Percentiles rank a stretch among this genome's conserved stretches.
phyloP scores from a whole-genome alignment of 1,284 basidiomycete genomes.

The Cutaneotrichosporon spelunceum region DNA sequence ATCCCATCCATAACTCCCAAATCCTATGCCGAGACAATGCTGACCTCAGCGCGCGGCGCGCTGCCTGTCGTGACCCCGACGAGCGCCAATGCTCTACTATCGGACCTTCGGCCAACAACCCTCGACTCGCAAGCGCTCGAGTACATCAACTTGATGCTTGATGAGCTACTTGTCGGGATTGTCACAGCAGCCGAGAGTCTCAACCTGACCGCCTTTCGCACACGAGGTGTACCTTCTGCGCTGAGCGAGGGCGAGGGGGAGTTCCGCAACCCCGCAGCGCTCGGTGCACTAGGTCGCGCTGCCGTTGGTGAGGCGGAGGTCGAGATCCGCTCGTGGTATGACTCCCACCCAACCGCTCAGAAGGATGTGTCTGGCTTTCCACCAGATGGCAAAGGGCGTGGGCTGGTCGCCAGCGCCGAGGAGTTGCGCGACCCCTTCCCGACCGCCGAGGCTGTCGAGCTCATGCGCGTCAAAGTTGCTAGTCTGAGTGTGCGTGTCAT shows the following conservation, averaged over 20 bases:
- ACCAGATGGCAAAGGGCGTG: slow-evolving; percentile 35
- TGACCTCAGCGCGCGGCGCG: slow-evolving; percentile 3
- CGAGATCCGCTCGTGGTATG: slow-evolving; percentile 74
- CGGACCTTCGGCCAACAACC: slow-evolving; percentile 82
- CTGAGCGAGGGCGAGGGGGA: slow-evolving; percentile 54
- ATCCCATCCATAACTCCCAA: not conserved
- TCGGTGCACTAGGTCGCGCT: slow-evolving; percentile 69
- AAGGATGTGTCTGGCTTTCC: slow-evolving; percentile 30
- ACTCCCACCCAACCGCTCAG: slow-evolving; percentile 51
- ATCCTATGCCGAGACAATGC: not conserved
- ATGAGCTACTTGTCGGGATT: slow-evolving; percentile 77
- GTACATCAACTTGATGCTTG: slow-evolving; percentile 77
- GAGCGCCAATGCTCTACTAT: slow-evolving; percentile 82
- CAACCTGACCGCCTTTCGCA: slow-evolving; percentile 68
- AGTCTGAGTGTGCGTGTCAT: slow-evolving; percentile 44
- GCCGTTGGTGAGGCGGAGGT: slow-evolving; percentile 88
- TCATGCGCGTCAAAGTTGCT: slow-evolving; percentile 44
- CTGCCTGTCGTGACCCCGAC: slow-evolving; percentile 60
- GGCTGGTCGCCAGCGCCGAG: slow-evolving; percentile 24
- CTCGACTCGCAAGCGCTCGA: slow-evolving; percentile 69
- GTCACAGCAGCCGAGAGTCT: slow-evolving; percentile 70
- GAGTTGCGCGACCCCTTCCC: slow-evolving; percentile 31
- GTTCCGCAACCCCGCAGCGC: slow-evolving; percentile 13
- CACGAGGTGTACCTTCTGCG: slow-evolving; percentile 63
- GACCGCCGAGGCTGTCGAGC: slow-evolving; percentile 35